phyloP scores from a whole-genome alignment of 345 rosid species.

The rapeseed (Brassica napus) region DNA sequence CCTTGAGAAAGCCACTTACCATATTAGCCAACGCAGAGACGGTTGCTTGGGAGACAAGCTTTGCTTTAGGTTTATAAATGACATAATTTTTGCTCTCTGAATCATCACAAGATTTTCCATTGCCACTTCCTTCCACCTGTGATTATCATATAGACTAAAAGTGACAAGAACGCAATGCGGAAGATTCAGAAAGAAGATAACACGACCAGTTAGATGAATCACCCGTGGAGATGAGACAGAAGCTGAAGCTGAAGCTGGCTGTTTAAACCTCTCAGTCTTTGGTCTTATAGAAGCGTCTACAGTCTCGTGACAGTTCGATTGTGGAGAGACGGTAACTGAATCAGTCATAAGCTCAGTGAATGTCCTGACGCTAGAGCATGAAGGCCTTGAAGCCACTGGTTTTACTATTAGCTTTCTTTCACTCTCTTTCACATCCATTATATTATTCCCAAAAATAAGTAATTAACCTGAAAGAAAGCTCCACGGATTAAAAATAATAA shows the following conservation, averaged over 20 bases:
- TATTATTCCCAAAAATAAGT: conserved; percentile 34
- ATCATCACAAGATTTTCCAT: conserved; percentile 45
- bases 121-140: conserved; percentile 32
- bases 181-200: conserved; percentile 12
- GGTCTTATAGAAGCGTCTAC: conserved; percentile 70
- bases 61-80: conserved; percentile 81
- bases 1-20: conserved; percentile 47
- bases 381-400: conserved; percentile 92
- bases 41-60: conserved; percentile 78
- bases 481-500: background rate
- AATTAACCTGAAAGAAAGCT: conserved; percentile 10
- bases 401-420: conserved; percentile 66
- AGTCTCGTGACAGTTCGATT: conserved; percentile 43
- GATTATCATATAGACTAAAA: conserved; percentile 15
- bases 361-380: conserved; percentile 56
- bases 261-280: conserved; percentile 69
- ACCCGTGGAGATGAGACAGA: conserved; percentile 54
- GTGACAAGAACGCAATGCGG: conserved; percentile 1
- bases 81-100: conserved; percentile 49
- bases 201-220: background rate
- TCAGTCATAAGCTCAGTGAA: conserved; percentile 76
- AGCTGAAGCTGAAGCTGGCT: conserved; percentile 44
- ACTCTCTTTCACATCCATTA: conserved; percentile 72
- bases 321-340: conserved; percentile 52
- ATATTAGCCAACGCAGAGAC: conserved; percentile 74